Evolutionary conservation across 768 basidiomycete species (phyloP).

Genomic region (Mycena galericulata): DNA sequence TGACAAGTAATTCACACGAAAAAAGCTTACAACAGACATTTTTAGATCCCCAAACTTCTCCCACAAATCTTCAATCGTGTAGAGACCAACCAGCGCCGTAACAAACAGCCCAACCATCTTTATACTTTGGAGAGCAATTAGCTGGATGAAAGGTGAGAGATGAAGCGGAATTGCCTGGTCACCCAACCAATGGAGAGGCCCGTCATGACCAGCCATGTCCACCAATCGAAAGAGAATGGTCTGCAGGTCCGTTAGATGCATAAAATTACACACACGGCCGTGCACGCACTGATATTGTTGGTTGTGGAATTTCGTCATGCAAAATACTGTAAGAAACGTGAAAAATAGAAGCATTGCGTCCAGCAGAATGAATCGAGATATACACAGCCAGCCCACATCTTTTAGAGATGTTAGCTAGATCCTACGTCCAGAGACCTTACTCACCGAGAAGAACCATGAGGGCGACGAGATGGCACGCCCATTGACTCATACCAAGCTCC

Average conservation of each 20-base stretch:
- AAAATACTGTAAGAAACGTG: constrained; percentile 96
- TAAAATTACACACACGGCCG: constrained; percentile 1
- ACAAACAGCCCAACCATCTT: constrained; percentile 98
- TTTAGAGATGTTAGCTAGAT: constrained; percentile 2
- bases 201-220: constrained; percentile 93
- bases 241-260: constrained; percentile 52
- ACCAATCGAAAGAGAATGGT: constrained; percentile 97
- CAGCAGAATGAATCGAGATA: constrained; percentile 96
- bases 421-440: constrained; percentile 40
- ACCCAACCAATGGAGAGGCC: constrained; percentile 96
- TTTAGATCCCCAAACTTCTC: constrained; percentile 96
- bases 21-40: constrained; percentile 82
- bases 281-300: constrained; percentile 88
- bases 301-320: constrained; percentile 96
- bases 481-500: constrained; percentile 91
- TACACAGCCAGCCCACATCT: constrained; percentile 98
- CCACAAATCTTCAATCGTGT: constrained; percentile 98
- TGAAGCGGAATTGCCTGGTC: constrained; percentile 69
- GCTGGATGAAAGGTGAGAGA: not conserved
- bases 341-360: constrained; percentile 99
- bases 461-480: constrained; percentile 92
- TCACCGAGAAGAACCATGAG: constrained; percentile 93
- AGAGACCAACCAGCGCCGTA: constrained; percentile 93
- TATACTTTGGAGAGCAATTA: constrained; percentile 63
- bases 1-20: not conserved